Percentiles rank a stretch among this genome's conserved stretches.
Evolutionary conservation across 2,329 filamentous ascomycete genomes (phyloP).

Genomic region (Acrocalymma vagum): DNA sequence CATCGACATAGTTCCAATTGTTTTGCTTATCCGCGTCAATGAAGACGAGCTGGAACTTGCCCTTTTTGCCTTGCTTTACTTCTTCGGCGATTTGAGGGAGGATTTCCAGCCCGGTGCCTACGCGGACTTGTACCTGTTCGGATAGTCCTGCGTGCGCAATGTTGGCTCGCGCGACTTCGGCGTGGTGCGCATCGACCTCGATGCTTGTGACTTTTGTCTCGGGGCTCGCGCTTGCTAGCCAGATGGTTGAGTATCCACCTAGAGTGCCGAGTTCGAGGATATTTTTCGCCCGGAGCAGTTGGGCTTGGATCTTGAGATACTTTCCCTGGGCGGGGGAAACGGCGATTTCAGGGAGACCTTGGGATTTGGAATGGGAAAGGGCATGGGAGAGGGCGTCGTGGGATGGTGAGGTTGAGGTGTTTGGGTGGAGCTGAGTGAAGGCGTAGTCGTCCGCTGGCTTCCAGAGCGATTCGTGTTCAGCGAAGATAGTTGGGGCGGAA

Average conservation of each 20-base stretch:
- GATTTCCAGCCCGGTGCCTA: constrained; percentile 56
- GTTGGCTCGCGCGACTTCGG: constrained; percentile 58
- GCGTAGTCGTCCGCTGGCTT: constrained; percentile 50
- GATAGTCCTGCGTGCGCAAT: constrained; percentile 50
- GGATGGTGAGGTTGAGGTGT: constrained; percentile 29
- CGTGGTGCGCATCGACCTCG: constrained; percentile 58
- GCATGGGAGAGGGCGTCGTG: constrained; percentile 34
- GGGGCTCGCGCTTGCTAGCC: constrained; percentile 54
- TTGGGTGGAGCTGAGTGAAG: constrained; percentile 43
- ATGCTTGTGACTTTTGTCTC: constrained; percentile 58
- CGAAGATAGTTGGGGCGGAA: no score
- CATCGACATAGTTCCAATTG: constrained; percentile 60
- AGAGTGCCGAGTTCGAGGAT: constrained; percentile 64
- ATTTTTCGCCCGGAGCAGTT: constrained; percentile 33
- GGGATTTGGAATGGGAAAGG: constrained; percentile 22
- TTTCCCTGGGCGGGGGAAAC: constrained; percentile 45
- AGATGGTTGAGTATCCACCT: constrained; percentile 64
- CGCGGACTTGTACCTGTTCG: constrained; percentile 53
- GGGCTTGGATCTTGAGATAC: constrained; percentile 42
- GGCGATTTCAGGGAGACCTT: constrained; percentile 45
- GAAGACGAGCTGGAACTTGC: constrained; percentile 60
- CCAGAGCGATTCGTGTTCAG: constrained; percentile 48
- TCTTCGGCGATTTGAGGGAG: constrained; percentile 52
- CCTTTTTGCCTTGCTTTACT: constrained; percentile 47
- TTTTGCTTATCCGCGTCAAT: constrained; percentile 63